Base-by-base conservation (phyloP, 2,329 filamentous ascomycete species). In the Furcasterigmium sp. region DNA sequence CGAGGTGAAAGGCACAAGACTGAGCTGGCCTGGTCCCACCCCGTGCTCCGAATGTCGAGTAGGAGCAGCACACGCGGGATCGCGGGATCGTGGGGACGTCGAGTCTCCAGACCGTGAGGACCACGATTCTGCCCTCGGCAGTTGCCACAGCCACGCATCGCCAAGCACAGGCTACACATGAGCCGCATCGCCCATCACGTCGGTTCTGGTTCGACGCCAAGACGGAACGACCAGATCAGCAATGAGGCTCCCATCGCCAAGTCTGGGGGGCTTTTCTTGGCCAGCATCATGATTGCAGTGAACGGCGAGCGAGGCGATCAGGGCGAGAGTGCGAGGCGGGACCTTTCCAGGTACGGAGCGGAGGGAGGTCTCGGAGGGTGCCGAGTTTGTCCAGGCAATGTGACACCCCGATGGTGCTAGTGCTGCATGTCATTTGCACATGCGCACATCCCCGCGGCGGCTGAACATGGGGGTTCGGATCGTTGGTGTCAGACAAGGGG, bases 291-390 rank as follows among this genome's bases (percentile, higher is more conserved):
- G n/a, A n/a, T n/a, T n/a, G n/a, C n/a, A n/a, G n/a, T n/a, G n/a
- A n/a, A n/a, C n/a, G n/a, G n/a, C n/a, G n/a, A n/a, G n/a, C n/a
- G n/a, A n/a, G 29, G 14, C 29, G 14, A 15, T 32, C 29, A 15
- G 17, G 29, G 29, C 29, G 29, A 32, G 29, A 32, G 29, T 32
- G 29, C 17, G 29, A 15, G 29, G 29, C 14, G n/a, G n/a, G 9
- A 15, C 5, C 14, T 32, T 34, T 35, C 32, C 32, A 35, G 32
- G 32, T 17, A 35, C 32, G 32, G 32, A 35, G 32, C 32, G 32
- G 32, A 35, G 32, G 32, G n/a, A 35, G 32, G 18, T 35, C 32
- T 35, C 32, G 32, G 32, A 35, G 32, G 32, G n/a, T 18, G 32
- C 32, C 32, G 32, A 35, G 32, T 35, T 35, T n/a, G 32, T 35